phyloP scores from a whole-genome alignment of 176 grass and related monocot genomes.

The Zea luxurians region DNA sequence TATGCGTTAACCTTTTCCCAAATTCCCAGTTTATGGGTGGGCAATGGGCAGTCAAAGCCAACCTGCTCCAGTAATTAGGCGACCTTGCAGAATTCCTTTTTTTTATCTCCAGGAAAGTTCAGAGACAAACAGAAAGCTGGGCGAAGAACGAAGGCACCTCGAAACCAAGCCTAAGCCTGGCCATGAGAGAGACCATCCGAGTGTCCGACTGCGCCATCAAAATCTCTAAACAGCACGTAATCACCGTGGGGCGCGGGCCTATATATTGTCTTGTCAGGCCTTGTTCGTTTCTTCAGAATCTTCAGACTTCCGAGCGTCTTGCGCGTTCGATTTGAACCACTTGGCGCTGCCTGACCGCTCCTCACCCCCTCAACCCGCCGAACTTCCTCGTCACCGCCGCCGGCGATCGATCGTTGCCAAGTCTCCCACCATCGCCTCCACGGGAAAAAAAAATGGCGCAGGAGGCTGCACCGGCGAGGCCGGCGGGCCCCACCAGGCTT shows the following conservation, averaged over 20 bases:
- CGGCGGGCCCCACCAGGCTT: constrained; percentile 50
- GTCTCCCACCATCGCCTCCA: not conserved
- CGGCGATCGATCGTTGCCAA: constrained; percentile 1
- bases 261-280: not conserved
- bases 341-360: not conserved
- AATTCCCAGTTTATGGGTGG: not conserved
- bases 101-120: not conserved
- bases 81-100: not conserved
- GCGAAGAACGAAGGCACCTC: constrained; percentile 11
- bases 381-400: not conserved
- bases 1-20: not conserved
- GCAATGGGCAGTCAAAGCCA: not conserved
- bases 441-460: constrained; percentile 29
- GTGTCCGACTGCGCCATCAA: not conserved
- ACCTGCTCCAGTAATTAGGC: not conserved
- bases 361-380: not conserved
- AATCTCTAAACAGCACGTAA: not conserved
- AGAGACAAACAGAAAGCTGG: not conserved
- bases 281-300: not conserved
- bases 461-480: constrained; percentile 18
- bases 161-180: constrained; percentile 1
- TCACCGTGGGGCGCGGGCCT: not conserved
- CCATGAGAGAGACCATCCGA: no score
- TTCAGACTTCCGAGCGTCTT: not conserved
- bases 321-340: constrained; percentile 2